Percentiles rank a stretch among this genome's conserved stretches.
phyloP scores from a whole-genome alignment of 202 grass and related monocot genomes.

The Saccharum hybrid region DNA sequence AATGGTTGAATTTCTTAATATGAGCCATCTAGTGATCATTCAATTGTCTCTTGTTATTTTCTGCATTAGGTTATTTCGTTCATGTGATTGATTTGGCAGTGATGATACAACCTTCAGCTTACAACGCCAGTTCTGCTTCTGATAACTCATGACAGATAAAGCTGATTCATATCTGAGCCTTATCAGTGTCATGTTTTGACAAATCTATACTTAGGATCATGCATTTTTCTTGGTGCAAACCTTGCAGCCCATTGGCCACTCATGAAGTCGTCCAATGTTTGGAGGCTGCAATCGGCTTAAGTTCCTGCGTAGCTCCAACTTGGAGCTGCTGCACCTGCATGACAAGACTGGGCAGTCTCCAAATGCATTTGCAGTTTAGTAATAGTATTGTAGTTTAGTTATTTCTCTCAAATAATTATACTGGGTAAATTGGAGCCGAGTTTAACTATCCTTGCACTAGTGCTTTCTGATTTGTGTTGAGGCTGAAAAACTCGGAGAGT shows the following conservation, averaged over 20 bases:
- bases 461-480: constrained; percentile 26
- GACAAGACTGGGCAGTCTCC: constrained; percentile 21
- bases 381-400: no score
- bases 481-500: constrained; percentile 65
- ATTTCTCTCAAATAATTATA: no score
- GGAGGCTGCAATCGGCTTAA: constrained; percentile 44
- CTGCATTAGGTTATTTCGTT: no score
- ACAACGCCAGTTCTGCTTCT: constrained; percentile 79
- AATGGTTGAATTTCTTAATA: no score
- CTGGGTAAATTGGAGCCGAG: neutral
- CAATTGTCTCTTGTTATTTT: no score
- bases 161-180: constrained; percentile 61
- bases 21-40: no score
- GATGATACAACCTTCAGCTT: constrained; percentile 56
- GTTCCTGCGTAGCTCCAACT: constrained; percentile 66
- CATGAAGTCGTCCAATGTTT: constrained; percentile 36
- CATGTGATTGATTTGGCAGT: neutral
- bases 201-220: neutral
- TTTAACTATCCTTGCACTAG: constrained; percentile 65
- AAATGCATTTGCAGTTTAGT: neutral
- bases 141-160: neutral
- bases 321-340: constrained; percentile 48
- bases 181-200: no score
- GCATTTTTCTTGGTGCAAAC: neutral
- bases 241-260: neutral